These are phyloP conservation scores for Scenedesmus sp. DNA, from an alignment of 163 green algal species.

Conservation along the genomic window DNA sequence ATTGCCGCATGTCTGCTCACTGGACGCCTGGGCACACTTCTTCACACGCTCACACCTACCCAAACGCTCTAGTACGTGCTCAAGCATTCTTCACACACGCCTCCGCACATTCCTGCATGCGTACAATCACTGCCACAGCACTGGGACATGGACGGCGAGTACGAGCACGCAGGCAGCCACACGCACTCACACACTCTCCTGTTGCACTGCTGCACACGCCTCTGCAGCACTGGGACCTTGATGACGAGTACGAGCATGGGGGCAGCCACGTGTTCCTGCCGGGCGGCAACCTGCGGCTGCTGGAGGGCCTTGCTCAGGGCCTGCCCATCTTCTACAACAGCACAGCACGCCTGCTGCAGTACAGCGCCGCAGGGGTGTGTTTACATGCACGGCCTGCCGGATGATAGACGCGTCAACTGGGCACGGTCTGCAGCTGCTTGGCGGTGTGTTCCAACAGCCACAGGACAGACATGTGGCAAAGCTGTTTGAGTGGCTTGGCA, in stretches of 20 bases:
- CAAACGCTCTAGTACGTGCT: no score
- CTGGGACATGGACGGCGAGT: background rate
- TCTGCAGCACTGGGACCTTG: conserved; percentile 89
- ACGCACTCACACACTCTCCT: background rate
- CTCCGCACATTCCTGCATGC: background rate
- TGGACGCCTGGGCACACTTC: no score
- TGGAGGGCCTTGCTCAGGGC: conserved; percentile 79
- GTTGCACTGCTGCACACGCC: background rate
- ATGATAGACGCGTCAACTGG: background rate
- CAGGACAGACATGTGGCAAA: background rate
- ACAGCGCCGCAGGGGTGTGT: conserved; percentile 72
- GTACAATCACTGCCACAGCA: background rate
- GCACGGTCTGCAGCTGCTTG: background rate
- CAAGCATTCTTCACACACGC: no score
- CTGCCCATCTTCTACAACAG: conserved; percentile 88
- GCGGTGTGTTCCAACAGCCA: background rate
- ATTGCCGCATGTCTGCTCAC: no score
- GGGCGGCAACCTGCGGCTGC: conserved; percentile 89
- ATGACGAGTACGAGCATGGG: conserved; percentile 93
- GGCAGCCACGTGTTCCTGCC: conserved; percentile 63
- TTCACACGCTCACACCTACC: no score
- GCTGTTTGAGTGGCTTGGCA: no score
- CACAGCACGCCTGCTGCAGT: conserved; percentile 73
- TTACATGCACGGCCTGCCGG: conserved; percentile 37
- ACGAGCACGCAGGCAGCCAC: background rate